These are phyloP conservation scores for Alternaria sp. DNA, from an alignment of 2,329 filamentous ascomycete genomes.

Conservation along the genomic window DNA sequence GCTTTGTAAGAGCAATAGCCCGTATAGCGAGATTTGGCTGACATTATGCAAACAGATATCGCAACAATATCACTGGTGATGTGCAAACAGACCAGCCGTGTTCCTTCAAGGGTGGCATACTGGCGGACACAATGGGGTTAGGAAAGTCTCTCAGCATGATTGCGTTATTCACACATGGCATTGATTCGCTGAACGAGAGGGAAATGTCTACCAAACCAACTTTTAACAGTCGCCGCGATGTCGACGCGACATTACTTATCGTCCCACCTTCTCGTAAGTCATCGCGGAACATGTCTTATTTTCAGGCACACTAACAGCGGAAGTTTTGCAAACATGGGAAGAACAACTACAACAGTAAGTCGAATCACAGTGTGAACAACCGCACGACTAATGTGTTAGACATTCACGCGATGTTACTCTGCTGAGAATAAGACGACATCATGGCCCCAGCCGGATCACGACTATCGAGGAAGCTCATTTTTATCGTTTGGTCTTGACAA, in stretches of 20 bases:
- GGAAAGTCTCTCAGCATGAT: constrained; percentile 29
- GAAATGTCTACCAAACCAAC: background rate
- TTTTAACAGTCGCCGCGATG: background rate
- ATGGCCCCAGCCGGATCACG: background rate
- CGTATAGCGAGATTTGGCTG: background rate
- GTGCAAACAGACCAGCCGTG: background rate
- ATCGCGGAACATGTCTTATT: fast-evolving
- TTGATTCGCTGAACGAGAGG: background rate
- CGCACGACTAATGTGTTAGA: background rate
- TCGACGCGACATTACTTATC: background rate
- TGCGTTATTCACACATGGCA: constrained; percentile 10
- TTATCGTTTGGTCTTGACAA: constrained; percentile 3
- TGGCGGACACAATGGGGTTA: constrained; percentile 28
- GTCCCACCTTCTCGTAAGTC: background rate
- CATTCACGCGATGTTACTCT: background rate
- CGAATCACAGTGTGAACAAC: fast-evolving
- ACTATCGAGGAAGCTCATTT: background rate
- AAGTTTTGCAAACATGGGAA: background rate
- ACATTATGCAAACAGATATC: background rate
- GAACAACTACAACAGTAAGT: background rate
- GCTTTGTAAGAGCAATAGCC: background rate
- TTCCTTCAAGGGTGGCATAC: constrained; percentile 12
- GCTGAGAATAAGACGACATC: background rate
- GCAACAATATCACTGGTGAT: background rate
- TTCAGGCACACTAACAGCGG: background rate